Base-by-base conservation (phyloP, 2,329 filamentous ascomycete genomes). In the Daldinia sp. region DNA sequence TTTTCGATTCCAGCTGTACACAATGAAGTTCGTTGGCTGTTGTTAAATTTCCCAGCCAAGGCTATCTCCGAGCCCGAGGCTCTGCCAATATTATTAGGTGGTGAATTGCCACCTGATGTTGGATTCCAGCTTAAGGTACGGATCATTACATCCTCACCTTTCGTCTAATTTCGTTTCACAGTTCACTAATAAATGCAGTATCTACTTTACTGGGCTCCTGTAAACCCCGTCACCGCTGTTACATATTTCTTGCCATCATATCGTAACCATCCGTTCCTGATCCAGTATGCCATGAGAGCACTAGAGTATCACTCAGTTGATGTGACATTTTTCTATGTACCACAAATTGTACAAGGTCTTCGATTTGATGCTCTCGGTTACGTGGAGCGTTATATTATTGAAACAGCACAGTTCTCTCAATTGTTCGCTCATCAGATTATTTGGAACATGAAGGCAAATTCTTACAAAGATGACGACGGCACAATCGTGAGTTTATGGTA, bases 361-460 rank as follows among this genome's bases (percentile, higher is more conserved):
- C 90, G 95, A 55, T 97, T 98, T 72, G 95, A 99, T 81, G 86
- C 85, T 10, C 83, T 99, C 21, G 95, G 95, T 58, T 99, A 99
- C 74, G 94, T 97, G 1, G 93, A 97, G 77, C 87, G 94, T 43
- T 99, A 97, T 74, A 98, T 99, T 57, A 84, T 98, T 13, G 95
- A 99, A 79, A 97, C 96, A 0, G 95, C 94, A 1, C 94, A 96
- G 71, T 94, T 97, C 73, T 98, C 95, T n/a, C 95, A 98, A 77
- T 81, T 98, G 7, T 99, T 99, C 77, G 94, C 96, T 2, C 96
- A 99, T 76, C 95, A 99, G 73, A 98, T 99, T 69, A 99, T 99
- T 74, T 99, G 96, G 95, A 99, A 99, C 76, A 99, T 99, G 90
- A 99, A 98, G 77, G 95, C 95, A 29, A 99, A 99, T 76, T 92